A percentile compares a stretch with the other conserved stretches of the same genome.
Evolutionary conservation across 176 grass and related monocot genomes (phyloP).

Genomic region (Poa annua): DNA sequence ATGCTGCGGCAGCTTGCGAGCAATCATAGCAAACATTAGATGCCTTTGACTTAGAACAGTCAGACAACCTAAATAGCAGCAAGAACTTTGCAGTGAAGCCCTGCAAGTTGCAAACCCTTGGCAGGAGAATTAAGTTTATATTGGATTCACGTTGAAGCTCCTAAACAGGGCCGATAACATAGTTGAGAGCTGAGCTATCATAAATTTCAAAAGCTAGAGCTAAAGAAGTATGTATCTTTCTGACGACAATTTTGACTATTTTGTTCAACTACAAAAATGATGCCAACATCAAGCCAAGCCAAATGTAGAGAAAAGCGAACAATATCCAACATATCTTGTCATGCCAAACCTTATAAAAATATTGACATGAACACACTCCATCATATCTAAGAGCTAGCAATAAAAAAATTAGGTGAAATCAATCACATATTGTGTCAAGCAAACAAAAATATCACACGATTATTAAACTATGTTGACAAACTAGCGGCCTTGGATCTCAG

Average conservation of each 20-base stretch:
- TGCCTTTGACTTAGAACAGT: not conserved
- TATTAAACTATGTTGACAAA: not conserved
- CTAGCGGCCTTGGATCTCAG: not conserved
- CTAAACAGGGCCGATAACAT: not conserved
- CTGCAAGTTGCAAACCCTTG: not conserved
- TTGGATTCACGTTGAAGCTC: not conserved
- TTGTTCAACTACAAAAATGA: not conserved
- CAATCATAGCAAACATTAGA: slow-evolving; percentile 18
- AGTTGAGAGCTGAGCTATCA: not conserved
- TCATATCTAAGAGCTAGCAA: slow-evolving; percentile 3
- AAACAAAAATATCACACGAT: slow-evolving; percentile 24
- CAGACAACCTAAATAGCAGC: slow-evolving; percentile 14
- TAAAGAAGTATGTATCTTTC: slow-evolving; percentile 24
- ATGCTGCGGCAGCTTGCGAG: not conserved
- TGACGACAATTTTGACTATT: not conserved
- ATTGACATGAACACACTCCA: not conserved
- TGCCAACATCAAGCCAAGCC: slow-evolving; percentile 24
- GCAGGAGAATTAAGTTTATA: not conserved
- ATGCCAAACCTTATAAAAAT: slow-evolving; percentile 18
- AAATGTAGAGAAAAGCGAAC: slow-evolving; percentile 28
- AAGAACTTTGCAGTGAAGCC: not conserved
- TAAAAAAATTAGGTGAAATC: slow-evolving; percentile 3
- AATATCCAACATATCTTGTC: slow-evolving; percentile 18
- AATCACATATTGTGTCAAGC: slow-evolving; percentile 21
- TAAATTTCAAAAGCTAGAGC: not conserved